These are phyloP conservation scores for Phytopythium montanum DNA, from an alignment of 352 stramenopile species.

Conservation along the genomic window DNA sequence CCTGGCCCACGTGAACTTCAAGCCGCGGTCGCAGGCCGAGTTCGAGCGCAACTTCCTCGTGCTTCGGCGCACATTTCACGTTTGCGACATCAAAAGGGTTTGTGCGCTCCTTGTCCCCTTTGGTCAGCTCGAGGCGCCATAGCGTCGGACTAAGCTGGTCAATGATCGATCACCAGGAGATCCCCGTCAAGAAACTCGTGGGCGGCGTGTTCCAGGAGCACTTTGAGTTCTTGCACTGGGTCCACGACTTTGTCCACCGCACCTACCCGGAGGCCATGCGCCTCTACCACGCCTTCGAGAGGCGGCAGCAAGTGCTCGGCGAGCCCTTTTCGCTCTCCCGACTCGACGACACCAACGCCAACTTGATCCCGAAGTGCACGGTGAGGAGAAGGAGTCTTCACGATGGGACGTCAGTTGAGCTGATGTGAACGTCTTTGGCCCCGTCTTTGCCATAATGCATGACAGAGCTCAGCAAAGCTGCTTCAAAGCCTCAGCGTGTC, in stretches of 20 bases:
- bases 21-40: constrained; percentile 40
- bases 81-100: constrained; percentile 65
- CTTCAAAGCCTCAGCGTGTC: constrained; percentile 3
- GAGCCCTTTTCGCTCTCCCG: constrained; percentile 23
- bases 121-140: background rate
- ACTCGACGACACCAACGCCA: constrained; percentile 40
- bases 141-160: background rate
- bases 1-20: constrained; percentile 57
- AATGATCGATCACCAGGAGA: constrained; percentile 28
- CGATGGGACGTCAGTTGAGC: constrained; percentile 4
- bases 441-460: background rate
- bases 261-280: constrained; percentile 56
- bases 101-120: background rate
- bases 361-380: constrained; percentile 60
- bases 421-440: background rate
- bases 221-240: constrained; percentile 81
- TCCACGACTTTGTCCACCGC: constrained; percentile 77
- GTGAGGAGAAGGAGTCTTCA: constrained; percentile 18
- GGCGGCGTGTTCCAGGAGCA: constrained; percentile 76
- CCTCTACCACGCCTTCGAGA: constrained; percentile 52
- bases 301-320: constrained; percentile 41
- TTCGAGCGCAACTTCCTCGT: constrained; percentile 67
- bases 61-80: constrained; percentile 47
- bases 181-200: constrained; percentile 61
- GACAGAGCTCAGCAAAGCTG: constrained; percentile 34